phyloP scores from a whole-genome alignment of 2,329 filamentous ascomycete species.

The Microcyclospora pomicola region DNA sequence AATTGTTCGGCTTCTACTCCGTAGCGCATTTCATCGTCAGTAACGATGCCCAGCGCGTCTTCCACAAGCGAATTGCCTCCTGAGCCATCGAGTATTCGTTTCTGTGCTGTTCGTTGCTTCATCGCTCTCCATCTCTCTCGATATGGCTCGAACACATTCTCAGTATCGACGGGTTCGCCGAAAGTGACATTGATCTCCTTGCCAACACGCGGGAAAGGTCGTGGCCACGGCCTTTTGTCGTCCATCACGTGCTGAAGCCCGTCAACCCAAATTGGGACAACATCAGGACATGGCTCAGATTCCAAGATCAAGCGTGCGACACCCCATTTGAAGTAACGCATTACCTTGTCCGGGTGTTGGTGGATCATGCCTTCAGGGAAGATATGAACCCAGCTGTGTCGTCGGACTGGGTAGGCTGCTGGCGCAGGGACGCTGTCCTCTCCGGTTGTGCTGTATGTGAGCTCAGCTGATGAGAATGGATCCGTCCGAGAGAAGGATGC shows the following conservation, averaged over 20 bases:
- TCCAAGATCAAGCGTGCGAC: constrained; percentile 84
- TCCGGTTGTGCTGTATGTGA: constrained; percentile 53
- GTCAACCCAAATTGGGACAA: constrained; percentile 90
- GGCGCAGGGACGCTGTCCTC: constrained; percentile 55
- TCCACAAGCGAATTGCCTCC: neutral
- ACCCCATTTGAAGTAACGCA: constrained; percentile 99
- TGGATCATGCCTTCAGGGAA: constrained; percentile 94
- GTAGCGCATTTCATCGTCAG: constrained; percentile 53
- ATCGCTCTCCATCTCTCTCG: constrained; percentile 60
- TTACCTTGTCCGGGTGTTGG: constrained; percentile 61
- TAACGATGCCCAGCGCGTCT: constrained; percentile 43
- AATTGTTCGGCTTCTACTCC: constrained; percentile 62
- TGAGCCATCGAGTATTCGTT: constrained; percentile 9
- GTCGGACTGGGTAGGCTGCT: constrained; percentile 54
- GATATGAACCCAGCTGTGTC: constrained; percentile 78
- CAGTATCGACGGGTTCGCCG: constrained; percentile 62
- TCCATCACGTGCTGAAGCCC: constrained; percentile 81
- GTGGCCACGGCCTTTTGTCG: constrained; percentile 64
- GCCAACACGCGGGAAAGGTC: constrained; percentile 63
- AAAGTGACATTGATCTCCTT: constrained; percentile 61
- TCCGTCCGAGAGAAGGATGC: constrained; percentile 27
- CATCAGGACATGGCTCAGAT: constrained; percentile 69
- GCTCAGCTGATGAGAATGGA: constrained; percentile 40
- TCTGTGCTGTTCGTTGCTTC: constrained; percentile 38
- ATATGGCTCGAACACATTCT: constrained; percentile 64